Evolutionary conservation across 2,329 filamentous ascomycete species (phyloP).

Genomic region (Parasarocladium wereldwijsianum): DNA sequence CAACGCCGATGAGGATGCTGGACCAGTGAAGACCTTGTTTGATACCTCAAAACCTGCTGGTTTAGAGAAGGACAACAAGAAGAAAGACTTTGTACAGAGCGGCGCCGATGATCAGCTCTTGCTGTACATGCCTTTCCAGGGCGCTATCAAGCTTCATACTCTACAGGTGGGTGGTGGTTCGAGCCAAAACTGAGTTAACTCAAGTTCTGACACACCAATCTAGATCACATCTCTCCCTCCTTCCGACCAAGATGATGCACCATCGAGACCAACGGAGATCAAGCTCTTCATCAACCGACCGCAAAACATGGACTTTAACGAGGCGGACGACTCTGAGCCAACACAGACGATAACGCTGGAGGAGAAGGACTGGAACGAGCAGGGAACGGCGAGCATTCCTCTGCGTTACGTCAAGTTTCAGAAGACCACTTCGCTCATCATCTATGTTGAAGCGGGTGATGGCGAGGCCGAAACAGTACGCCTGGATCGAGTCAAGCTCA

Average conservation of each 20-base stretch:
- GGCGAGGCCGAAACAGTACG: slow-evolving; percentile 74
- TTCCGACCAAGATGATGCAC: slow-evolving; percentile 55
- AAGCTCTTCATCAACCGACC: slow-evolving; percentile 79
- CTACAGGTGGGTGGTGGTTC: slow-evolving; percentile 35
- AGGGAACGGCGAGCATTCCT: slow-evolving; percentile 56
- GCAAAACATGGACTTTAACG: slow-evolving; percentile 86
- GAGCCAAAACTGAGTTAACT: neutral
- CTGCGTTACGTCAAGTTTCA: slow-evolving; percentile 96
- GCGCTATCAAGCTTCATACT: slow-evolving; percentile 78
- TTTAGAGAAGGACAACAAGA: slow-evolving; percentile 29
- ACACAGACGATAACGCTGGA: slow-evolving; percentile 68
- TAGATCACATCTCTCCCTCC: slow-evolving; percentile 74
- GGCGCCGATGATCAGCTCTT: slow-evolving; percentile 95
- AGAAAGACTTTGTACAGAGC: slow-evolving; percentile 81
- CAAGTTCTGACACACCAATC: slow-evolving; percentile 8
- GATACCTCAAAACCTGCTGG: slow-evolving; percentile 50
- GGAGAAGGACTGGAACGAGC: slow-evolving; percentile 66
- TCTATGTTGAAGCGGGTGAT: slow-evolving; percentile 82
- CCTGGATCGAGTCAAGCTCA: slow-evolving; percentile 61
- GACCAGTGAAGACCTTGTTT: slow-evolving; percentile 60
- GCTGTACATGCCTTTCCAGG: slow-evolving; percentile 81
- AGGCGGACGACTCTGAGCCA: slow-evolving; percentile 73
- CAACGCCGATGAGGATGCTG: slow-evolving; percentile 69
- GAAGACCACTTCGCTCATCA: slow-evolving; percentile 69
- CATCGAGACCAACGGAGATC: slow-evolving; percentile 69